Conservation (phyloP, 2,329 filamentous ascomycete species). For the Sarocladiaceae sp. region DNA sequence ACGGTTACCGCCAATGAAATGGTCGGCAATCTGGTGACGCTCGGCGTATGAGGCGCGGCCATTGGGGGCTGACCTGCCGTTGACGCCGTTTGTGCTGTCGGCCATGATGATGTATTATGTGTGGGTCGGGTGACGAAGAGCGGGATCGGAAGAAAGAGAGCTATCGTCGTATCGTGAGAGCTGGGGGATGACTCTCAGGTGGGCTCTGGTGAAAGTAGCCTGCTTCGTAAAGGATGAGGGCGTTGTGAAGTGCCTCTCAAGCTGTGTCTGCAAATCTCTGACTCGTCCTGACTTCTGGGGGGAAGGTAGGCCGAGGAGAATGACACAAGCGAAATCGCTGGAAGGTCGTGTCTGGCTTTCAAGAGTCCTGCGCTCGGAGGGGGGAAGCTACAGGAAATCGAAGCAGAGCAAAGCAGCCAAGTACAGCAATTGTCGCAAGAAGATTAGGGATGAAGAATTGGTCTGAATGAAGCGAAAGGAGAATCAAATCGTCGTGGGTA, state of each 20-base stretch:
- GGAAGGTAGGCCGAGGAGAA: conserved; percentile 1
- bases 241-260: not conserved
- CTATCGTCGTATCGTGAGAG: not conserved
- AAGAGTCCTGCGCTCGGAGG: conserved; percentile 3
- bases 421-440: conserved; percentile 6
- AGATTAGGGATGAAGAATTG: not conserved
- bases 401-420: not conserved
- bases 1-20: conserved; percentile 96
- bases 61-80: conserved; percentile 48
- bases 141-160: conserved; percentile 10
- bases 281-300: conserved; percentile 2
- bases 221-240: not conserved
- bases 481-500: not conserved
- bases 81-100: conserved; percentile 40
- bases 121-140: conserved; percentile 17
- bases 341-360: not conserved
- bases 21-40: conserved; percentile 77
- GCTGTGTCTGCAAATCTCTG: not conserved
- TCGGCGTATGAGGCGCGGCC: conserved; percentile 68
- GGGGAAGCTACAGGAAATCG: not conserved
- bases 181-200: not conserved
- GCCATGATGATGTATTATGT: conserved; percentile 38
- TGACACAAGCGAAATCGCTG: not conserved
- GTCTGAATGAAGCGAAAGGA: not conserved
- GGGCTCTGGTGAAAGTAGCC: not conserved